phyloP scores from a whole-genome alignment of 768 basidiomycete genomes.

The Serendipita sp. region DNA sequence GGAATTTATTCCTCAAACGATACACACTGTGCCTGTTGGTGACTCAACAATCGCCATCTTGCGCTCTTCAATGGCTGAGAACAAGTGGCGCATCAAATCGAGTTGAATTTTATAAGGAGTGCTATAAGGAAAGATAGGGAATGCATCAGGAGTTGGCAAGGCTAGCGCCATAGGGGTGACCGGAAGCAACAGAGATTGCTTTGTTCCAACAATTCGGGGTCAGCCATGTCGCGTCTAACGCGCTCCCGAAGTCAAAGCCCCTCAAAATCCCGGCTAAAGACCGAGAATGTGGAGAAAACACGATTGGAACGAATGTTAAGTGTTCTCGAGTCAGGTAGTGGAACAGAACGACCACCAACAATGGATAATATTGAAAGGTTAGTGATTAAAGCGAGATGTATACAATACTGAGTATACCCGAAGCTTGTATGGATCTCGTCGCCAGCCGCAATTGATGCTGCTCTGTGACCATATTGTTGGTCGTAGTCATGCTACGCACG shows the following conservation, averaged over 20 bases:
- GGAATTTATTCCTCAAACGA: not conserved
- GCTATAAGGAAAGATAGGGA: constrained; percentile 71
- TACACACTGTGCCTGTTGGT: constrained; percentile 70
- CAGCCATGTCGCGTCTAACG: not conserved
- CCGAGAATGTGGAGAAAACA: not conserved
- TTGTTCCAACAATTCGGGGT: not conserved
- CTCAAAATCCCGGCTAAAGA: not conserved
- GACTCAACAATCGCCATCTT: constrained; percentile 75
- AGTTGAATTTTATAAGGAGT: constrained; percentile 73
- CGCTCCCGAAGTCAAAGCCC: not conserved
- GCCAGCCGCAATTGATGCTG: not conserved
- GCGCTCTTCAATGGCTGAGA: constrained; percentile 54
- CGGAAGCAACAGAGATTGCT: not conserved
- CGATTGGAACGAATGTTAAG: not conserved
- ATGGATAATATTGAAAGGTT: too few species aligned
- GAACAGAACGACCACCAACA: too few species aligned
- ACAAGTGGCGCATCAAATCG: constrained; percentile 79
- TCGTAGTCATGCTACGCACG: not conserved
- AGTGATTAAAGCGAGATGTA: too few species aligned
- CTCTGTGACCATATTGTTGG: not conserved
- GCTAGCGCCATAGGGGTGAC: constrained; percentile 12
- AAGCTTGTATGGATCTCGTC: not conserved
- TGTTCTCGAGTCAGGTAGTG: too few species aligned
- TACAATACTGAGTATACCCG: too few species aligned
- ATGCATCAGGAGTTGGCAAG: constrained; percentile 47